phyloP scores from a whole-genome alignment of 2,329 filamentous ascomycete genomes.

The Oidium heveae region DNA sequence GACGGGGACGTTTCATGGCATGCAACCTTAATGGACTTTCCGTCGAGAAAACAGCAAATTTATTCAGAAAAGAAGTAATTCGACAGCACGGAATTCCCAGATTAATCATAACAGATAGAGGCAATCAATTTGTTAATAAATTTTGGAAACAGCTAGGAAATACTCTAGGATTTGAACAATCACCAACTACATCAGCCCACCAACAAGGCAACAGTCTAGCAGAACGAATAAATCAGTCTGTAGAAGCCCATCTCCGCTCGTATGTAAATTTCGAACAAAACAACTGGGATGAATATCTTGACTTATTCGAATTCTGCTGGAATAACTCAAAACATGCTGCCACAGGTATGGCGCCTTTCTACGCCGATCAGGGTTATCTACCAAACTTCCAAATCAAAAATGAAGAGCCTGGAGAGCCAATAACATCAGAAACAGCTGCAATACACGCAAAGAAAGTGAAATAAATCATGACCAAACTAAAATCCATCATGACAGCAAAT shows the following conservation, averaged over 20 bases:
- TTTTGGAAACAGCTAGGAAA: not conserved
- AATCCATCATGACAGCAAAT: not conserved
- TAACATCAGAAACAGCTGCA: not conserved
- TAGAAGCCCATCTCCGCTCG: slow-evolving; percentile 1
- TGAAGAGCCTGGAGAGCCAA: not conserved
- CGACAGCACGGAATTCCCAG: not conserved
- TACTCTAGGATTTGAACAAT: not conserved
- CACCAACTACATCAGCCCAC: not conserved
- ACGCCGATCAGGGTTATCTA: not conserved
- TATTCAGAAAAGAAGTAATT: not conserved
- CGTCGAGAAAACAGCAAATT: not conserved
- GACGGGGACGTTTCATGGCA: no score
- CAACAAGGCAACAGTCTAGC: not conserved
- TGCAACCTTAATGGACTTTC: not conserved
- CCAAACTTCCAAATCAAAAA: not conserved
- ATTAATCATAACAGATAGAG: not conserved
- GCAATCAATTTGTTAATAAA: not conserved
- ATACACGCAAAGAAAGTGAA: not conserved
- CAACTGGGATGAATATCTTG: no score
- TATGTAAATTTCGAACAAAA: no score
- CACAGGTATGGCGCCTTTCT: not conserved
- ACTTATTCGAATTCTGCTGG: no score
- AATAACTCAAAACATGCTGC: no score
- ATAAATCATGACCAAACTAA: not conserved
- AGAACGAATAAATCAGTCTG: slow-evolving; percentile 1